A percentile compares a stretch with the other conserved stretches of the same genome.
These are phyloP conservation scores for Leccinum imitatum DNA, from an alignment of 768 basidiomycete species.

Conservation along the genomic window DNA sequence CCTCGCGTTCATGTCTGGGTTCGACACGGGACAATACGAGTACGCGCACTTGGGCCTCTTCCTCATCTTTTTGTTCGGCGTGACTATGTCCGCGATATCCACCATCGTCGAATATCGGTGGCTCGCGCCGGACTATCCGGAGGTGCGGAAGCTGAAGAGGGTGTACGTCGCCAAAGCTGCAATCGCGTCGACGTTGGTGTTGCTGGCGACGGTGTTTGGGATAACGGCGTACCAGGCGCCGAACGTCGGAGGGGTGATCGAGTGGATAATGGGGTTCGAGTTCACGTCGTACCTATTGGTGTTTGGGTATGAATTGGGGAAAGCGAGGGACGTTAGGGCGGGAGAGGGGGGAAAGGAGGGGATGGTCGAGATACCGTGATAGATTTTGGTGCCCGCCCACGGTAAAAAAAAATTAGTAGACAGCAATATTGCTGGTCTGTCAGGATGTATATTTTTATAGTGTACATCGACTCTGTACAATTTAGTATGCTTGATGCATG, in stretches of 20 bases:
- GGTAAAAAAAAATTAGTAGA: conserved; percentile 20
- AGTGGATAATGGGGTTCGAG: conserved; percentile 73
- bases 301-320: conserved; percentile 67
- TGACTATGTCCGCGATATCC: conserved; percentile 73
- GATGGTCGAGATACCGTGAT: conserved; percentile 11
- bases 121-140: conserved; percentile 56
- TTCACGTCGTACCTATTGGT: conserved; percentile 67
- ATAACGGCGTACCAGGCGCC: conserved; percentile 43
- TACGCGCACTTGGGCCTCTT: conserved; percentile 59
- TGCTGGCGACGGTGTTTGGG: conserved; percentile 63
- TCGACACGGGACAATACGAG: conserved; percentile 60
- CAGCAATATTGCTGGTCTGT: background rate
- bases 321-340: conserved; percentile 36
- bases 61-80: conserved; percentile 71
- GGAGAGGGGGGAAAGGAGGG: background rate
- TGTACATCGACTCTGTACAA: background rate
- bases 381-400: too few relatives aligned
- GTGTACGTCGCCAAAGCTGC: conserved; percentile 63
- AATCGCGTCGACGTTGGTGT: conserved; percentile 57
- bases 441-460: background rate
- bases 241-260: conserved; percentile 63
- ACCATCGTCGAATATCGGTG: conserved; percentile 69
- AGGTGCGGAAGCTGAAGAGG: conserved; percentile 42
- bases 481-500: background rate
- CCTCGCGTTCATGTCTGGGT: conserved; percentile 66